phyloP scores from a whole-genome alignment of 768 basidiomycete genomes.

The Lactarius evosmus region DNA sequence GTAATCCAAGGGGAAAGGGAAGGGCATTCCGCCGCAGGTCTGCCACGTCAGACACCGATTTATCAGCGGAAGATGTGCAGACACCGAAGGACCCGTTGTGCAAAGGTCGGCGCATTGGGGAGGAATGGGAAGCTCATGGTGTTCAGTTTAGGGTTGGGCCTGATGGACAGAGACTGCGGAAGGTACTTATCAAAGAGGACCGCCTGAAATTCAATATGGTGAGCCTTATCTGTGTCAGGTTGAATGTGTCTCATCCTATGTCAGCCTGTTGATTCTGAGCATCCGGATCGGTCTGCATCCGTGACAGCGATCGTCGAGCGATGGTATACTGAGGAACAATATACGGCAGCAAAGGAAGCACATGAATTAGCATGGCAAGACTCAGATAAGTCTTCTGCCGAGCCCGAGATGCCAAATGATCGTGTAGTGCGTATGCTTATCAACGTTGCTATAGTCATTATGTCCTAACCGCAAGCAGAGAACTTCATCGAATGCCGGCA shows the following conservation, averaged over 20 bases:
- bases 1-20: constrained; percentile 36
- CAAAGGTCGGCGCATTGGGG: constrained; percentile 59
- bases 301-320: constrained; percentile 73
- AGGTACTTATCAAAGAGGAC: constrained; percentile 67
- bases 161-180: constrained; percentile 66
- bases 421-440: constrained; percentile 5
- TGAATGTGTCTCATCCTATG: constrained; percentile 22
- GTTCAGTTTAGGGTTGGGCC: constrained; percentile 67
- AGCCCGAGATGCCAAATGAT: constrained; percentile 44
- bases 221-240: constrained; percentile 29
- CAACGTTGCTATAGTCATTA: background rate
- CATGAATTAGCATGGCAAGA: constrained; percentile 71
- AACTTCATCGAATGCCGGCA: constrained; percentile 41
- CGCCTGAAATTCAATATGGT: constrained; percentile 74
- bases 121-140: constrained; percentile 74
- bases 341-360: constrained; percentile 57
- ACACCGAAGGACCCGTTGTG: constrained; percentile 51
- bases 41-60: constrained; percentile 46
- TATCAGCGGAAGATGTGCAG: constrained; percentile 48
- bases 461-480: constrained; percentile 6
- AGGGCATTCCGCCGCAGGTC: constrained; percentile 52
- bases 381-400: constrained; percentile 38
- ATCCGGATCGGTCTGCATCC: constrained; percentile 67
- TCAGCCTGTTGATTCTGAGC: constrained; percentile 74
- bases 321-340: constrained; percentile 77